Conservation (phyloP, 768 basidiomycete genomes). For the Xanthoconium purpureum region DNA sequence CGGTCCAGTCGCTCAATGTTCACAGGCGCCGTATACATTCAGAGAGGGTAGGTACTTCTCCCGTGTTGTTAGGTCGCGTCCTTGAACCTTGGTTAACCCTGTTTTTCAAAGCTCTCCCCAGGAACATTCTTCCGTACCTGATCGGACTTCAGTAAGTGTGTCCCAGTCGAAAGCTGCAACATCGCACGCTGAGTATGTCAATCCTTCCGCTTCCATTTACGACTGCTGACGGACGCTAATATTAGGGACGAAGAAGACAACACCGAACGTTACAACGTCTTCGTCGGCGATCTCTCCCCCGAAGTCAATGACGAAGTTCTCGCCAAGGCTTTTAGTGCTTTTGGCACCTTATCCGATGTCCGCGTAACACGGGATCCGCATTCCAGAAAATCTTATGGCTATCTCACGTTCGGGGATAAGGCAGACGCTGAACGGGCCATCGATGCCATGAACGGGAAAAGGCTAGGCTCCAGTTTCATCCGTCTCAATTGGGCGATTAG, state of each 20-base stretch:
- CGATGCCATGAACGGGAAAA: conserved; percentile 99
- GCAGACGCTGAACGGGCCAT: conserved; percentile 99
- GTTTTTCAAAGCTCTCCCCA: too few species aligned
- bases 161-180: too few species aligned
- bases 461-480: conserved; percentile 96
- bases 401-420: conserved; percentile 98
- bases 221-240: too few species aligned
- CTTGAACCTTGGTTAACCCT: too few species aligned
- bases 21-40: too few species aligned
- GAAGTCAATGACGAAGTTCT: conserved; percentile 98
- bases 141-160: too few species aligned
- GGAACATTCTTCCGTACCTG: too few species aligned
- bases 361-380: conserved; percentile 99
- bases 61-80: too few species aligned
- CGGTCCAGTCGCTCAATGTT: too few species aligned
- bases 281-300: conserved; percentile 98
- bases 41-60: too few species aligned
- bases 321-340: conserved; percentile 94
- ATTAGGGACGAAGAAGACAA: conserved; percentile 89
- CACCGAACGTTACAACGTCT: conserved; percentile 95
- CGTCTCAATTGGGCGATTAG: conserved; percentile 99
- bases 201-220: too few species aligned
- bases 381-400: conserved; percentile 97
- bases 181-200: too few species aligned
- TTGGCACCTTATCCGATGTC: conserved; percentile 94